These are phyloP conservation scores for Monosporascus sp. DNA, from an alignment of 2,329 filamentous ascomycete genomes.

Conservation along the genomic window DNA sequence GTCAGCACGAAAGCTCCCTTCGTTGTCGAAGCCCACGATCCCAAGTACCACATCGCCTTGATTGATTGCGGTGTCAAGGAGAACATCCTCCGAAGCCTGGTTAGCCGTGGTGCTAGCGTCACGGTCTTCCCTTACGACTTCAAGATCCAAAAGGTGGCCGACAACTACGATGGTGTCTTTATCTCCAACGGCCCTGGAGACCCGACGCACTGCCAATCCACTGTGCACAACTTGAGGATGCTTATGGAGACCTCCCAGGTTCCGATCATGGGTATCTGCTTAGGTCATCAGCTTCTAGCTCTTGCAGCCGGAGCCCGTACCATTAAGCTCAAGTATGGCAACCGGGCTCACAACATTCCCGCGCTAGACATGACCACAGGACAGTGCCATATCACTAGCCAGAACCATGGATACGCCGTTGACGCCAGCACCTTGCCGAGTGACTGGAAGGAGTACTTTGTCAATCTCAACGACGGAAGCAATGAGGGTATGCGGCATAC, in stretches of 20 bases:
- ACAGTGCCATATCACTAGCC: conserved; percentile 96
- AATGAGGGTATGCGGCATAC: conserved; percentile 98
- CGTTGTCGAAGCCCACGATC: conserved; percentile 79
- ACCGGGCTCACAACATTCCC: conserved; percentile 97
- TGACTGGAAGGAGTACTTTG: conserved; percentile 97
- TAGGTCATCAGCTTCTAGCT: conserved; percentile 93
- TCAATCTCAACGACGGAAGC: conserved; percentile 94
- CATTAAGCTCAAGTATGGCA: conserved; percentile 98
- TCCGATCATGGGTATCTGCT: conserved; percentile 95
- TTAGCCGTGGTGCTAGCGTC: conserved; percentile 83
- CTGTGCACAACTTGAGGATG: conserved; percentile 84
- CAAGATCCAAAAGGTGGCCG: conserved; percentile 95
- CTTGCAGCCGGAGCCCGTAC: conserved; percentile 83
- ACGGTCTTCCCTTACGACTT: conserved; percentile 96
- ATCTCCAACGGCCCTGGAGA: conserved; percentile 98
- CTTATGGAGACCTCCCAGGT: conserved; percentile 88
- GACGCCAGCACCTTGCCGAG: conserved; percentile 74
- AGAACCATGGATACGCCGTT: conserved; percentile 97
- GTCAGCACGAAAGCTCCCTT: conserved; percentile 98
- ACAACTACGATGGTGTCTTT: conserved; percentile 98
- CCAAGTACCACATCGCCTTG: conserved; percentile 84
- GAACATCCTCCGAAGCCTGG: conserved; percentile 94
- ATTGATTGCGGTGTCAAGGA: conserved; percentile 99
- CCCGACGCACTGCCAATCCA: conserved; percentile 92
- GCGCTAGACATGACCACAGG: conserved; percentile 91